Evolutionary conservation across 2,329 filamentous ascomycete species (phyloP).

Genomic region (Helicocarpus griseus): DNA sequence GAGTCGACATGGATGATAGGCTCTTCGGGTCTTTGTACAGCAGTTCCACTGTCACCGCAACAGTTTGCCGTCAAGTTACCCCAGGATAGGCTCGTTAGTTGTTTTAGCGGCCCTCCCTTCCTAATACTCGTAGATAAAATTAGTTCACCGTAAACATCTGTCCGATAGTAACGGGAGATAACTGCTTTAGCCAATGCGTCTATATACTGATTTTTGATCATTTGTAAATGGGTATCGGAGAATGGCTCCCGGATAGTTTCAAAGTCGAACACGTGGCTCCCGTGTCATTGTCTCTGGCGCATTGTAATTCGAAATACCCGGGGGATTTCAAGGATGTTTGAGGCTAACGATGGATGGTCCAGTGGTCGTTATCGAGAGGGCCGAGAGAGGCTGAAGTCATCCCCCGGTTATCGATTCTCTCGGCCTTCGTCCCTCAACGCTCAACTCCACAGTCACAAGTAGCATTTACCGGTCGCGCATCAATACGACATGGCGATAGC

Average conservation of each 20-base stretch:
- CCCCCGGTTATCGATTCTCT: not conserved
- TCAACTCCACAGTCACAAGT: too few relatives aligned
- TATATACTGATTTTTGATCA: too few relatives aligned
- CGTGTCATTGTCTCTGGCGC: not conserved
- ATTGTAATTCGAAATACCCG: not conserved
- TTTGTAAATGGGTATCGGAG: too few relatives aligned
- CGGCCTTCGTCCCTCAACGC: not conserved
- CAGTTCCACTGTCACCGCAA: not conserved
- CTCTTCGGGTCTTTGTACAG: not conserved
- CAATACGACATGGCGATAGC: too few relatives aligned
- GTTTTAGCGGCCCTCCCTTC: too few relatives aligned
- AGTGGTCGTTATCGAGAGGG: not conserved
- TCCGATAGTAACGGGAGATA: too few relatives aligned
- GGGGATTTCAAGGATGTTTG: not conserved
- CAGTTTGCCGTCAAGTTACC: not conserved
- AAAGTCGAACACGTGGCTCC: conserved; percentile 4
- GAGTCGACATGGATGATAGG: not conserved
- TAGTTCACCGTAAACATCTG: too few relatives aligned
- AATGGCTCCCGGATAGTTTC: too few relatives aligned
- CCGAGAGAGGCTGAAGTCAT: not conserved
- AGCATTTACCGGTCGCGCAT: too few relatives aligned
- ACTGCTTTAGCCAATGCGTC: too few relatives aligned
- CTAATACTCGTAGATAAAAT: too few relatives aligned
- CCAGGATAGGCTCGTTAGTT: too few relatives aligned
- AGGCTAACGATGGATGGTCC: not conserved